Evolutionary conservation across 306 rosid species (phyloP).

Genomic region (Malus domestica): ASM211411v1 NC_041803.1:15989001-15989500

Average conservation of each 20-base stretch:
- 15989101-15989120: background rate
- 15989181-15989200: constrained; percentile 19
- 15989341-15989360: constrained; percentile 54
- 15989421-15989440: constrained; percentile 48
- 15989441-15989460: constrained; percentile 53
- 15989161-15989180: background rate
- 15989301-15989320: constrained; percentile 89
- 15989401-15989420: constrained; percentile 53
- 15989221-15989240: constrained; percentile 87
- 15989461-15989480: constrained; percentile 46
- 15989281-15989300: constrained; percentile 75
- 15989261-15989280: constrained; percentile 48
- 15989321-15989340: constrained; percentile 71
- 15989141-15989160: background rate
- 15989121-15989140: constrained; percentile 9
- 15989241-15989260: constrained; percentile 66
- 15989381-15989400: constrained; percentile 51
- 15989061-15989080: constrained; percentile 64
- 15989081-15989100: constrained; percentile 16
- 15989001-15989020: constrained; percentile 49
- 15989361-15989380: constrained; percentile 61
- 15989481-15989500: background rate
- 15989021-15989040: constrained; percentile 48
- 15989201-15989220: constrained; percentile 95
- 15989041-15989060: constrained; percentile 37